Conservation (phyloP, 352 stramenopile genomes). For the Phytophthora kernoviae region DNA sequence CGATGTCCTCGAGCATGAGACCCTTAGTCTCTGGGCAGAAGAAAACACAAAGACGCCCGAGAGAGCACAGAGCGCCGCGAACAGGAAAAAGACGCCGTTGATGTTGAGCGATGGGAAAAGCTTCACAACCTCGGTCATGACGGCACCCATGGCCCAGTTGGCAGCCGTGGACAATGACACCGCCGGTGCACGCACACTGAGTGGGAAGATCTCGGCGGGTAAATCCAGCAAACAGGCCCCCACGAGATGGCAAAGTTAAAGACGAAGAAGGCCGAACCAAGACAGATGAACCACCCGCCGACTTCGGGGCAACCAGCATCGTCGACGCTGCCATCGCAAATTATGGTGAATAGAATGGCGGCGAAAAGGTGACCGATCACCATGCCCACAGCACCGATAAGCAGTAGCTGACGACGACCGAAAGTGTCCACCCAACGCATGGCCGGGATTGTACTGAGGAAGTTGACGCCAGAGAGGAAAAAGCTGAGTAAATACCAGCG, state of each 20-base stretch:
- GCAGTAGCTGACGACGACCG: conserved; percentile 34
- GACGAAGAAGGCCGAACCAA: conserved; percentile 32
- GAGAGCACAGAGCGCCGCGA: conserved; percentile 30
- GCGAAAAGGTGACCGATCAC: conserved; percentile 32
- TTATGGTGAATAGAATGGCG: conserved; percentile 32
- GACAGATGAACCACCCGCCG: conserved; percentile 31
- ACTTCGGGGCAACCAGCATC: conserved; percentile 19
- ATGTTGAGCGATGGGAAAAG: conserved; percentile 35
- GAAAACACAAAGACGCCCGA: conserved; percentile 31
- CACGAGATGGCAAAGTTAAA: conserved; percentile 42
- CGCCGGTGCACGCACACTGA: conserved; percentile 10
- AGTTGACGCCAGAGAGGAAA: conserved; percentile 41
- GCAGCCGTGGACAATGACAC: conserved; percentile 10
- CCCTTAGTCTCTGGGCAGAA: conserved; percentile 34
- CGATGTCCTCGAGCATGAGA: conserved; percentile 34
- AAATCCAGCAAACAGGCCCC: conserved; percentile 40
- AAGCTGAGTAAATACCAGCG: conserved; percentile 26
- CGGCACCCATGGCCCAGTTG: conserved; percentile 17
- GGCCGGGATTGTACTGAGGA: conserved; percentile 32
- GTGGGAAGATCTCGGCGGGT: conserved; percentile 22
- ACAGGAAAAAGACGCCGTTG: conserved; percentile 52
- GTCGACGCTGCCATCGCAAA: conserved; percentile 25
- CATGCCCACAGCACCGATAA: conserved; percentile 39
- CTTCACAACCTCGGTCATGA: conserved; percentile 23
- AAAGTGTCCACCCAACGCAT: conserved; percentile 41